Base-by-base conservation (phyloP, 129 eudicot species). In the Arctium minus region DNA sequence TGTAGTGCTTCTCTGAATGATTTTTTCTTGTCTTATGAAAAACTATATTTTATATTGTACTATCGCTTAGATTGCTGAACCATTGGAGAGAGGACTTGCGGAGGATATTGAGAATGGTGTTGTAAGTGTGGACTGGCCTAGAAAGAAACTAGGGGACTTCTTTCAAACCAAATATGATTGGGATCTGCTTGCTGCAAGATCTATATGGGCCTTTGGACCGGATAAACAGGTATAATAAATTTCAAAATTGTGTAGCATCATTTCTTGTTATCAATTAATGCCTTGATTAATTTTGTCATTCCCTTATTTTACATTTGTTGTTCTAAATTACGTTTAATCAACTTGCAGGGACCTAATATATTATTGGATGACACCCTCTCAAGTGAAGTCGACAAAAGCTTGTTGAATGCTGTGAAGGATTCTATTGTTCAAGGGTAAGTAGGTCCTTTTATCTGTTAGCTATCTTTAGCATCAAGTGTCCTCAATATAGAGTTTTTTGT, bases 171-270 rank as follows among this genome's bases (percentile, higher is more conserved):
- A 89, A 81, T 96, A 96, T 87, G 99, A 93, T 80, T 96, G 99
- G 99, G 99, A 96, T 93, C 81, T 96, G 80, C 96, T 96, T 84
- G 99, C 99, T 91, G 98, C 99, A 32, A 90, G 98, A 76, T 92
- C 98, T 40, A 90, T 96, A 75, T 96, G 99, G 98, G 99, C 99
- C 32, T 93, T 96, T 90, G 99, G 99, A 76, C 99, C 99, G 17
- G 97, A 93, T 75, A 96, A 93, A 68, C 98, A 96, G 99, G 99
- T 93, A 78, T 74, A 6, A 32, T 75, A 70, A 40, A 71, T 13
- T 36, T 80, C 17, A n/a, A 1, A 72, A 12, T 27, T 9, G n/a
- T 46, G 10, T 46, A 2, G 4, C 40, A 37, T 37, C 5, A 37
- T 37, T 37, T 44, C 50, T 44, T 44, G 50, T 44, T 44, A 44